These are phyloP conservation scores for Salmacisia buchloeana DNA, from an alignment of 1,284 basidiomycete species.

Conservation along the genomic window DNA sequence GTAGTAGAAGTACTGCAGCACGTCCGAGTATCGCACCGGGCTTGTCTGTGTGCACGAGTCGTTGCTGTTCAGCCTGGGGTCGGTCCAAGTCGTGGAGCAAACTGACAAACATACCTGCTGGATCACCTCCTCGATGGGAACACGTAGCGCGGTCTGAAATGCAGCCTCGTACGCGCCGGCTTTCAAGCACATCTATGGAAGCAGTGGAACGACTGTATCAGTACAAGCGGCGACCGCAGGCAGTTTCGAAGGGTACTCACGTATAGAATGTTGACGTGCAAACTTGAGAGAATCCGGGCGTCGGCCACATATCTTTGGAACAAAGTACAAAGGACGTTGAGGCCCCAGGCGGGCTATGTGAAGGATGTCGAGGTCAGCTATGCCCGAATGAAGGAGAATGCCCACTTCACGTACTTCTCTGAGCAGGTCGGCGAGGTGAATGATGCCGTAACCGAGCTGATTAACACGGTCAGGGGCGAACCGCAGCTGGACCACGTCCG, in stretches of 20 bases:
- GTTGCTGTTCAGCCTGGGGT: neutral
- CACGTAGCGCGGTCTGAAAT: neutral
- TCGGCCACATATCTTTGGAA: neutral
- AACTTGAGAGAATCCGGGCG: neutral
- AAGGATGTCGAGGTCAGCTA: neutral
- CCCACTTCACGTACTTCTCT: neutral
- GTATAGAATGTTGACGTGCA: neutral
- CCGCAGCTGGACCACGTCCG: neutral
- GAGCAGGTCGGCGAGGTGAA: neutral
- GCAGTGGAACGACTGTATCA: neutral
- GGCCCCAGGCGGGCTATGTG: neutral
- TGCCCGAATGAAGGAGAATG: neutral
- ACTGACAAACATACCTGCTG: neutral
- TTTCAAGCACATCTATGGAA: no score
- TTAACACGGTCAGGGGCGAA: neutral
- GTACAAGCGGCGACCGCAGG: neutral
- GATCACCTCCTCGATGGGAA: constrained; percentile 11
- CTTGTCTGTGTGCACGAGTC: neutral
- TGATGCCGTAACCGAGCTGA: neutral
- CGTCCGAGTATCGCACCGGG: constrained; percentile 13
- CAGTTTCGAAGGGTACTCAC: neutral
- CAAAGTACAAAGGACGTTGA: neutral
- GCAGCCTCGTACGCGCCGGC: constrained; percentile 11
- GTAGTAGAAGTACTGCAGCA: constrained; percentile 42
- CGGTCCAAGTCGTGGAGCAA: neutral